These are phyloP conservation scores for Bruguiera sexangula DNA, from an alignment of 345 rosid genomes.

Conservation along the genomic window DNA sequence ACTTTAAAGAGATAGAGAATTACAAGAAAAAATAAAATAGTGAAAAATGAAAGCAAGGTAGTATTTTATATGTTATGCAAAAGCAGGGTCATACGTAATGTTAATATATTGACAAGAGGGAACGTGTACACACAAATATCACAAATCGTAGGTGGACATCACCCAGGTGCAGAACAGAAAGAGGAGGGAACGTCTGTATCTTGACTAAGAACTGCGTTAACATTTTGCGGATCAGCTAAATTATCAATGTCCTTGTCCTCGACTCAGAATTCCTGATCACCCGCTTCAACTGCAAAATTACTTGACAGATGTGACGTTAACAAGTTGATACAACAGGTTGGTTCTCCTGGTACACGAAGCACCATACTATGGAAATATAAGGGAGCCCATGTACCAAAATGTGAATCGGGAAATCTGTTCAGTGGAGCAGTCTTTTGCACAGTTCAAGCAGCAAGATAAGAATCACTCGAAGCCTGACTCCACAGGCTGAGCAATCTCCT, in stretches of 20 bases:
- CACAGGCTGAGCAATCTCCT: constrained; percentile 63
- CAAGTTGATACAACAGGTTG: not conserved
- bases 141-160: not conserved
- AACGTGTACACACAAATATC: not conserved
- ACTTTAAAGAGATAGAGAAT: no score
- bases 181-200: not conserved
- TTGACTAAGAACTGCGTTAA: not conserved
- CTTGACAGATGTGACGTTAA: not conserved
- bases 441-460: constrained; percentile 41
- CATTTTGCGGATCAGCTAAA: not conserved
- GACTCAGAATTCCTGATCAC: constrained; percentile 1
- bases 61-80: no score
- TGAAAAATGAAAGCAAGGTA: no score
- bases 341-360: not conserved
- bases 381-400: not conserved
- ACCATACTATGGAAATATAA: no score
- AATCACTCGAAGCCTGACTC: constrained; percentile 44
- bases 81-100: no score
- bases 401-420: constrained; percentile 23
- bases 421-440: constrained; percentile 33
- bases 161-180: not conserved
- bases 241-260: not conserved
- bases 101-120: not conserved
- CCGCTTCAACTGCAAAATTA: not conserved
- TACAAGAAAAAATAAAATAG: no score